phyloP scores from a whole-genome alignment of 148 eudicot species.

The Diospyros kaki region DNA sequence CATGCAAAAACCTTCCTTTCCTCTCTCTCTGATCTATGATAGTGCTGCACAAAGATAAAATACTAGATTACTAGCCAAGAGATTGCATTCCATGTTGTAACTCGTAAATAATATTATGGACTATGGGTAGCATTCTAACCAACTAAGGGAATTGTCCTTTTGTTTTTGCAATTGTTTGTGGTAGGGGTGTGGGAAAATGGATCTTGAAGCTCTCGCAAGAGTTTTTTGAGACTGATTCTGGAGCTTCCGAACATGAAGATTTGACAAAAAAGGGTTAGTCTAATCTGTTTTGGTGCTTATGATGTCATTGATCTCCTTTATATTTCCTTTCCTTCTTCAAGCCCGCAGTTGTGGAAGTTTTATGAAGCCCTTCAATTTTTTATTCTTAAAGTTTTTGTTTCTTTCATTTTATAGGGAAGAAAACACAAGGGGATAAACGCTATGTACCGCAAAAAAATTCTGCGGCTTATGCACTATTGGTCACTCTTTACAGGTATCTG shows the following conservation, averaged over 20 bases:
- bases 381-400: slow-evolving; percentile 4
- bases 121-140: not conserved
- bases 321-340: not conserved
- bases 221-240: slow-evolving; percentile 46
- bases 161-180: slow-evolving; percentile 13
- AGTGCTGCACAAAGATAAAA: too few species aligned
- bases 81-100: not conserved
- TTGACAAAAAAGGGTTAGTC: slow-evolving; percentile 47
- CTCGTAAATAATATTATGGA: not conserved
- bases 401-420: slow-evolving; percentile 42
- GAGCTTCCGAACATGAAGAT: slow-evolving; percentile 41
- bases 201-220: slow-evolving; percentile 63
- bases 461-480: slow-evolving; percentile 75
- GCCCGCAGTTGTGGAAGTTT: too few species aligned
- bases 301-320: not conserved
- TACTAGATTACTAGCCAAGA: not conserved
- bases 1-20: too few species aligned
- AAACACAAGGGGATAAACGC: slow-evolving; percentile 35
- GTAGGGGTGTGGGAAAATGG: slow-evolving; percentile 94
- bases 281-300: not conserved
- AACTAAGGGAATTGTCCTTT: not conserved
- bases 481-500: slow-evolving; percentile 71
- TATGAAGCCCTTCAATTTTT: not conserved
- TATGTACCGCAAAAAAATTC: slow-evolving; percentile 91
- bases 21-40: too few species aligned